Percentiles rank a stretch among this genome's conserved stretches.
Evolutionary conservation across 768 basidiomycete species (phyloP).

Genomic region (Amanita jacksonii): DNA sequence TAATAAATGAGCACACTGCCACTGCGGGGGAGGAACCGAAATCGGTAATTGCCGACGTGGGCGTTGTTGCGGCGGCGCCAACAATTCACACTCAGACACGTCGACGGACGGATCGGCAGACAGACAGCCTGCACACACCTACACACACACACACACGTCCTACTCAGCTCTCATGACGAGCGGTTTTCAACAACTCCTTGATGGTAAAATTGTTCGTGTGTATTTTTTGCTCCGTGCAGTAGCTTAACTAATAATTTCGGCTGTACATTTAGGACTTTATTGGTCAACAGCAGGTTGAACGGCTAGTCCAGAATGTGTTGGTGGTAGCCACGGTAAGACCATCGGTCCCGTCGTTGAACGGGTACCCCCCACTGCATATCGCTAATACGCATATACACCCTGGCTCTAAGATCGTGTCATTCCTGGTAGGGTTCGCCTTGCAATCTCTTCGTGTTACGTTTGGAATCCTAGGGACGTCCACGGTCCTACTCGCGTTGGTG

Average conservation of each 20-base stretch:
- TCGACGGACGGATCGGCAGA: no score
- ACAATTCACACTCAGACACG: no score
- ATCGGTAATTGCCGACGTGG: no score
- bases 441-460: constrained; percentile 51
- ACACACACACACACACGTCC: not conserved
- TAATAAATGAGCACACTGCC: no score
- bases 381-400: constrained; percentile 10
- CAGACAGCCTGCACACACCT: no score
- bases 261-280: constrained; percentile 45
- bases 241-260: no score
- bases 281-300: constrained; percentile 47
- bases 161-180: not conserved
- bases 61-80: no score
- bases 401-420: constrained; percentile 51
- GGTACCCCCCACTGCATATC: constrained; percentile 10
- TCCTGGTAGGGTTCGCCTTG: constrained; percentile 44
- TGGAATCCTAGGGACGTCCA: constrained; percentile 31
- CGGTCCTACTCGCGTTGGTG: constrained; percentile 33
- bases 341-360: no score
- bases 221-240: not conserved
- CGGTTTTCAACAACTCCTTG: constrained; percentile 11
- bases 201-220: constrained; percentile 12
- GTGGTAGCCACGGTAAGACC: constrained; percentile 39
- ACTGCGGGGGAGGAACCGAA: no score
- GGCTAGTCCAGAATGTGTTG: constrained; percentile 33